Conservation (phyloP, 1,284 basidiomycete species). For the Cryptococcus floricola region DNA sequence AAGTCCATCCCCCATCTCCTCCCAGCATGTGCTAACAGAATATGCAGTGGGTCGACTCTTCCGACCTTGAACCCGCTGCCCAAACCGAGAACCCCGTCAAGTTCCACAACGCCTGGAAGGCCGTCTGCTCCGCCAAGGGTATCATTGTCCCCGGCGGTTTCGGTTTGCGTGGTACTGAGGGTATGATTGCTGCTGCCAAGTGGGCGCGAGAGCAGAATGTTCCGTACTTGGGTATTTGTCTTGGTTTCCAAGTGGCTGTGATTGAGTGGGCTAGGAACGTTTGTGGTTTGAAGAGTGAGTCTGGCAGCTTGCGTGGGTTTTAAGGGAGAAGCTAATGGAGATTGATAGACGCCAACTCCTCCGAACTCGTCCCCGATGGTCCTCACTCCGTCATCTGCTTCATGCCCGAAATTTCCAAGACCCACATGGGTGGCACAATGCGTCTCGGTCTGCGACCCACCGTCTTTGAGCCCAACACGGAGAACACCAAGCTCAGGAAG, state of each 20-base stretch:
- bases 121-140: conserved; percentile 83
- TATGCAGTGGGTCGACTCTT: conserved; percentile 91
- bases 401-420: conserved; percentile 98
- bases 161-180: conserved; percentile 87
- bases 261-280: conserved; percentile 92
- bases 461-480: conserved; percentile 65
- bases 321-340: too few relatives aligned
- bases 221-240: conserved; percentile 94
- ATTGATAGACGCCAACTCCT: conserved; percentile 71
- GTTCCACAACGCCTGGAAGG: conserved; percentile 95
- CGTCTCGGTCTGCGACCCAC: conserved; percentile 91
- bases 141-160: conserved; percentile 96
- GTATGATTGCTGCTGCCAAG: conserved; percentile 95
- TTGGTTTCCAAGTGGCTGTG: conserved; percentile 96
- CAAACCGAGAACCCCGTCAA: conserved; percentile 75
- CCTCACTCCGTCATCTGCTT: conserved; percentile 80
- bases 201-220: conserved; percentile 93
- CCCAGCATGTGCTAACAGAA: not conserved
- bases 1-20: conserved; percentile 32
- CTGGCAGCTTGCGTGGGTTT: not conserved
- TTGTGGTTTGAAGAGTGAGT: conserved; percentile 64
- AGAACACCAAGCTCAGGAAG: conserved; percentile 66
- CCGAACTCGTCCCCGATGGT: conserved; percentile 66
- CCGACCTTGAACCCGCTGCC: conserved; percentile 77
- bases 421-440: conserved; percentile 99